Evolutionary conservation across 371 early-diverging fungal genomes (phyloP), one percentile per base, ranked within the genome.

Genomic region (Actinomortierella wolfii): DNA sequence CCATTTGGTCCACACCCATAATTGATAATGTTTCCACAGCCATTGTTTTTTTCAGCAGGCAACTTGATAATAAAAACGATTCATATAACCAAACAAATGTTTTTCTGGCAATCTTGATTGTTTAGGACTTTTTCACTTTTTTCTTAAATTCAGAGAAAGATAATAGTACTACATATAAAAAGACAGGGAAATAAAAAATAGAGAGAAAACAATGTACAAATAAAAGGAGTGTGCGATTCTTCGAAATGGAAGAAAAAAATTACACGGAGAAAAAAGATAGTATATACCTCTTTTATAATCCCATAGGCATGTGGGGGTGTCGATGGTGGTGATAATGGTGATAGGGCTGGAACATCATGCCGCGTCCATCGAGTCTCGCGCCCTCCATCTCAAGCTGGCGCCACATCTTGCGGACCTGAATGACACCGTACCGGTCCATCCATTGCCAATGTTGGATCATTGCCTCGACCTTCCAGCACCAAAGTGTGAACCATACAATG

Each of bases 371-470:
- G 2, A 63, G 63, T 2, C 49, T 56, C 8, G 60, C 60, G 25
- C 67, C 63, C 28, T 73, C 74, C 64, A 73, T 62, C 42, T 73
- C 74, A 4, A 73, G 57, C n/a, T 73, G 74, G 23, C 51, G 57
- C 74, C 74, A 73, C 59, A 73, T 63, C 60, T 73, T 73, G 13
- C 74, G 63, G 1, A 67, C 74, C 29, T 73, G 74, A 28, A 73
- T 73, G 1, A 73, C 74, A 26, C 74, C 74, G 39, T 73, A 73
- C 11, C 74, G 62, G 23, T 73, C 74, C 74, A 73, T 73, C 74
- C 74, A 73, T 24, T 73, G 74, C 74, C 74, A 73, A 20, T 73
- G 74, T 40, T 73, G 50, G 57, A 73, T 73, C 74, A 73, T 73
- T 17, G 62, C 74, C 47, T 73, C 74, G 3, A 73, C 74, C 15